Percentiles rank a stretch among this genome's conserved stretches.
These are phyloP conservation scores for Fusarium solani-melongenae DNA, from an alignment of 2,329 filamentous ascomycete genomes.

Conservation along the genomic window DNA sequence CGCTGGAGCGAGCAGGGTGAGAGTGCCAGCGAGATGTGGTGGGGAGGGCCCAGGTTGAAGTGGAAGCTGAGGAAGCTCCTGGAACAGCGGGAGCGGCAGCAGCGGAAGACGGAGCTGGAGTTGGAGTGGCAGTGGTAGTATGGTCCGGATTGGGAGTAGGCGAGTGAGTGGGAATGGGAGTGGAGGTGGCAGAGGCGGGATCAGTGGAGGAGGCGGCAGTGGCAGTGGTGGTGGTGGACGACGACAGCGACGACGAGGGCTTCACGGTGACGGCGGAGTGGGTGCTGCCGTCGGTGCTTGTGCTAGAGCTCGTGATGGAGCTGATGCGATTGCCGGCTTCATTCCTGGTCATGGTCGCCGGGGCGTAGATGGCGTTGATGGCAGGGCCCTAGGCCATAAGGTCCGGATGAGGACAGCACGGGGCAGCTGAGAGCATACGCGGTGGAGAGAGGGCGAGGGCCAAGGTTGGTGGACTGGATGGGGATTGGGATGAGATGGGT, in stretches of 20 bases:
- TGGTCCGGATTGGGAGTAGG: constrained; percentile 39
- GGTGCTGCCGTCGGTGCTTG: constrained; percentile 74
- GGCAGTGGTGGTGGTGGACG: constrained; percentile 49
- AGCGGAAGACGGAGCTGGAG: constrained; percentile 30
- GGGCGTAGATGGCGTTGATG: constrained; percentile 46
- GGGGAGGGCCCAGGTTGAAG: constrained; percentile 22
- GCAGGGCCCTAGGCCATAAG: constrained; percentile 47
- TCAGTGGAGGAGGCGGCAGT: constrained; percentile 45
- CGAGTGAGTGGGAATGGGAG: constrained; percentile 46
- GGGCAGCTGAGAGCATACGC: constrained; percentile 36
- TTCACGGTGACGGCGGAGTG: constrained; percentile 74
- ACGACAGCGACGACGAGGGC: constrained; percentile 49
- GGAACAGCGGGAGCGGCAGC: constrained; percentile 28
- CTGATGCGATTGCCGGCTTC: constrained; percentile 71
- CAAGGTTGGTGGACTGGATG: background rate
- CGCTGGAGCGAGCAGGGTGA: constrained; percentile 31
- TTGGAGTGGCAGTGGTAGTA: constrained; percentile 8
- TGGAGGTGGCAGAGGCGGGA: constrained; percentile 46
- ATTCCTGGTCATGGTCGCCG: constrained; percentile 74
- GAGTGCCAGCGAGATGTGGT: constrained; percentile 34
- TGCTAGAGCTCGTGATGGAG: constrained; percentile 58
- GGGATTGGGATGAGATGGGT: constrained; percentile 5
- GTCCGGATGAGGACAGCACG: constrained; percentile 35
- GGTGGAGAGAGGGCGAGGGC: constrained; percentile 15
- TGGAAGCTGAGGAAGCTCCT: constrained; percentile 31